phyloP scores from a whole-genome alignment of 169 alveolate species.

The Cryptosporidium sp. region DNA sequence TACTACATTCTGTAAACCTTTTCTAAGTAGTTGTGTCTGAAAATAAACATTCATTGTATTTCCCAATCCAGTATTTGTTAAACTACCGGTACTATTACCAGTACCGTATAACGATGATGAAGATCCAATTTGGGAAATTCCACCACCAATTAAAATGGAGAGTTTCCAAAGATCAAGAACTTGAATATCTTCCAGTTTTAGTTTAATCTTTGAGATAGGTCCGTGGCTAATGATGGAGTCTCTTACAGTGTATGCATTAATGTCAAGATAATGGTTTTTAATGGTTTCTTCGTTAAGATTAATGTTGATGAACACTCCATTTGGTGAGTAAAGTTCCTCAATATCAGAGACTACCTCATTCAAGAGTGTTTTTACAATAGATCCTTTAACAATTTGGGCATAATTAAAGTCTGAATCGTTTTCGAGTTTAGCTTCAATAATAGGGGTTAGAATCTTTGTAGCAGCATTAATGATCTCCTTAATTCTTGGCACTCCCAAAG shows the following conservation, averaged over 20 bases:
- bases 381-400: slow-evolving; percentile 88
- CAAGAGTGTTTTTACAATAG: slow-evolving; percentile 84
- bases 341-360: slow-evolving; percentile 86
- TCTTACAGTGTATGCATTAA: slow-evolving; percentile 86
- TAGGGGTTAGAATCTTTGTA: slow-evolving; percentile 94
- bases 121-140: neutral
- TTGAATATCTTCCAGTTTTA: slow-evolving; percentile 81
- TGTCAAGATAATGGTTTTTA: slow-evolving; percentile 85
- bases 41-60: slow-evolving; percentile 88
- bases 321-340: slow-evolving; percentile 91
- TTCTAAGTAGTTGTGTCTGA: slow-evolving; percentile 80
- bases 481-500: slow-evolving; percentile 99
- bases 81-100: neutral
- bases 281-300: slow-evolving; percentile 89
- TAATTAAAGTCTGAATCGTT: slow-evolving; percentile 80
- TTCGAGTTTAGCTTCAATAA: slow-evolving; percentile 89
- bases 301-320: slow-evolving; percentile 90
- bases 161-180: slow-evolving; percentile 76
- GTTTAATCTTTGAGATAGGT: slow-evolving; percentile 85
- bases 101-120: neutral
- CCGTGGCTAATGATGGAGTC: slow-evolving; percentile 86
- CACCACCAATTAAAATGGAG: slow-evolving; percentile 75
- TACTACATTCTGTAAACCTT: slow-evolving; percentile 77
- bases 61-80: slow-evolving; percentile 78
- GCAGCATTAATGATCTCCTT: slow-evolving; percentile 98